Percentiles rank a stretch among this genome's conserved stretches.
These are phyloP conservation scores for Stropharia rugosoannulata DNA, from an alignment of 768 basidiomycete species.

Conservation along the genomic window DNA sequence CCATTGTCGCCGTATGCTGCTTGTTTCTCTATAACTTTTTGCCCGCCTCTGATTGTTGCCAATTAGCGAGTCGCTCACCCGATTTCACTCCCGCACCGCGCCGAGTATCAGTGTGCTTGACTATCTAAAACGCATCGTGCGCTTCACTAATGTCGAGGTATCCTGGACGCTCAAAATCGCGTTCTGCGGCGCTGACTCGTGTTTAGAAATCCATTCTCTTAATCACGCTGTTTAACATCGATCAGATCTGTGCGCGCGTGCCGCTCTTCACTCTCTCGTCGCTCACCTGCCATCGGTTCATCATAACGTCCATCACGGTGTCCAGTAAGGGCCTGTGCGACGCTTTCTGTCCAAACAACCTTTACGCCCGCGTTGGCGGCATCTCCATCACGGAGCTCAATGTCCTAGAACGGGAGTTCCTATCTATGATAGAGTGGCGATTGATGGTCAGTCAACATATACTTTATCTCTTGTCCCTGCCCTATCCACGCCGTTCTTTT, in stretches of 20 bases:
- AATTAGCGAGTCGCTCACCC: slow-evolving; percentile 81
- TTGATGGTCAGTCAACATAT: slow-evolving; percentile 83
- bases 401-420: slow-evolving; percentile 91
- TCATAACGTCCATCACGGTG: slow-evolving; percentile 91
- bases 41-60: slow-evolving; percentile 13
- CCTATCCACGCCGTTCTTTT: slow-evolving; percentile 13
- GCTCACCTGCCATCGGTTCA: slow-evolving; percentile 95
- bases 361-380: slow-evolving; percentile 96
- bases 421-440: slow-evolving; percentile 90
- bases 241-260: slow-evolving; percentile 86
- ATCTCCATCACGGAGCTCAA: slow-evolving; percentile 91
- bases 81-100: slow-evolving; percentile 93
- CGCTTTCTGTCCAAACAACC: slow-evolving; percentile 89
- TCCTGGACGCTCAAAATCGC: slow-evolving; percentile 10
- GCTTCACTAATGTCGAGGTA: slow-evolving; percentile 96
- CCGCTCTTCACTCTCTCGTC: slow-evolving; percentile 92
- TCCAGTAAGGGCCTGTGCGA: slow-evolving; percentile 96
- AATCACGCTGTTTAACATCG: slow-evolving; percentile 86
- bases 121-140: slow-evolving; percentile 91
- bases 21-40: slow-evolving; percentile 10
- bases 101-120: slow-evolving; percentile 88
- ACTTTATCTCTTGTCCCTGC: slow-evolving; percentile 24
- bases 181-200: slow-evolving; percentile 8
- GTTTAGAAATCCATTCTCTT: slow-evolving; percentile 74
- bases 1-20: slow-evolving; percentile 76